phyloP scores from a whole-genome alignment of 164 flowering plant genomes.

The grape (Vitis vinifera) region ASM3070453v1 NC_081818.1:4218501-4219000 shows the following conservation, averaged over 20 bases:
- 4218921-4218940: too few relatives aligned
- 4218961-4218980: too few relatives aligned
- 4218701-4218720: too few relatives aligned
- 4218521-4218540: background rate
- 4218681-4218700: too few relatives aligned
- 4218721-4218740: too few relatives aligned
- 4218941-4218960: too few relatives aligned
- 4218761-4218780: background rate
- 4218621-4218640: too few relatives aligned
- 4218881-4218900: too few relatives aligned
- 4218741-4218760: background rate
- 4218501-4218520: background rate
- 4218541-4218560: constrained; percentile 9
- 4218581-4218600: background rate
- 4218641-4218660: too few relatives aligned
- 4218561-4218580: constrained; percentile 1
- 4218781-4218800: constrained; percentile 3
- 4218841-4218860: constrained; percentile 5
- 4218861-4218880: constrained; percentile 5
- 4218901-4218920: too few relatives aligned
- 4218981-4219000: too few relatives aligned
- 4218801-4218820: constrained; percentile 4
- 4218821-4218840: constrained; percentile 3
- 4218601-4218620: background rate
- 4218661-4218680: too few relatives aligned